Base-by-base conservation (phyloP, 139 green algal genomes). In the Picochlorum sp. region DNA sequence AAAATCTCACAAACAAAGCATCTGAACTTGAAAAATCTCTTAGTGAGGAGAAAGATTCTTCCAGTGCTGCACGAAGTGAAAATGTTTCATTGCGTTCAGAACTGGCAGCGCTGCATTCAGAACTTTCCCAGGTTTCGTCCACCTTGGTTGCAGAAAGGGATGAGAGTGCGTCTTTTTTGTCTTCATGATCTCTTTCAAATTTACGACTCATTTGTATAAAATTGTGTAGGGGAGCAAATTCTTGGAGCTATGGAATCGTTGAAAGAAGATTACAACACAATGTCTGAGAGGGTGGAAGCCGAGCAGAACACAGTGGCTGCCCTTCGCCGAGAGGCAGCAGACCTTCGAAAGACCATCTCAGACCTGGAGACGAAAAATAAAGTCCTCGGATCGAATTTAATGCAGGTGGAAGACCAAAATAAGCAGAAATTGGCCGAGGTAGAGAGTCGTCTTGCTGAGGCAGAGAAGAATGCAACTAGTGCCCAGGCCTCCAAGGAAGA, bases 271-370 rank as follows among this genome's bases (percentile, higher is more conserved):
- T 81, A 81, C 38, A 30, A 21, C 26, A 56, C 50, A 6, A 49
- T 66, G 2, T 61, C 47, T 1, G 76, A 83, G 41, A 51, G 58
- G 11, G 56, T 83, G 18, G 72, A 83, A 66, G 23, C 54, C 8
- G 73, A 81, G 67, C 70, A 81, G 47, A 67, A 38, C 45, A 30
- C 45, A 49, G 57, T 72, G 41, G 23, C 69, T 55, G 23, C 71
- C 57, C 60, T 78, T 14, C 55, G 60, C 37, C 44, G 62, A 6
- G 69, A 76, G 38, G 21, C 55, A 52, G 26, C 20, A 8, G 69
- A 77, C 31, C 28, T 77, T 47, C 38, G 45, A 18, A 68, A 68
- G 37, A 7, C 13, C 15, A 77, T 77, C 44, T 41, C 14, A 24
- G 63, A 77, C 24, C 45, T 77, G 37, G 64, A 77, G 49, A 69